Percentiles rank a stretch among this genome's conserved stretches.
These are phyloP conservation scores for Wickerhamomyces tratensis DNA, from an alignment of 805 yeast genomes.

Conservation along the genomic window DNA sequence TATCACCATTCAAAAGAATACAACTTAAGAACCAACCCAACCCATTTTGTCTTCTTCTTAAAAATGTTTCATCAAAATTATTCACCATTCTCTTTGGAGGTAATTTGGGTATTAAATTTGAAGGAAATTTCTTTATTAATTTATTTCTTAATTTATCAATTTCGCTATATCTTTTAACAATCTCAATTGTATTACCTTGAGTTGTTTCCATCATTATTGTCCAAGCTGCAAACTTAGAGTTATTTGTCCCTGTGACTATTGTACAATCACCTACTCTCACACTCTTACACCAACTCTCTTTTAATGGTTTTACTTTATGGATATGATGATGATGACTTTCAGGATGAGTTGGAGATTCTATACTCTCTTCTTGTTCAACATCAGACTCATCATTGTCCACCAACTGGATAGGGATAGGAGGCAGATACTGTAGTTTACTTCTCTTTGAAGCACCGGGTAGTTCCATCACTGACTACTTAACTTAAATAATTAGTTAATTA, in stretches of 20 bases:
- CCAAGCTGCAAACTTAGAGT: slow-evolving; percentile 34
- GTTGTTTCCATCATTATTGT: slow-evolving; percentile 25
- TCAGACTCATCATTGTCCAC: slow-evolving; percentile 20
- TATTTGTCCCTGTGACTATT: slow-evolving; percentile 26
- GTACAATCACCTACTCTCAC: slow-evolving; percentile 30
- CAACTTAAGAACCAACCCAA: slow-evolving; percentile 35
- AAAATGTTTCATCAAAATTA: slow-evolving; percentile 19
- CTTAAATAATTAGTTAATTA: no score
- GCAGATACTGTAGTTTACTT: slow-evolving; percentile 13
- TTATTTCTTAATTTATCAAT: slow-evolving; percentile 36
- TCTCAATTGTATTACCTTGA: slow-evolving; percentile 24
- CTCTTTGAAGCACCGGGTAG: slow-evolving; percentile 1
- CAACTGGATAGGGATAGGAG: slow-evolving; percentile 32
- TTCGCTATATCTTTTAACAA: slow-evolving; percentile 58
- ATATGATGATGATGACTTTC: background rate
- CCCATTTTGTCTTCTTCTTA: slow-evolving; percentile 29
- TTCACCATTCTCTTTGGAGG: slow-evolving; percentile 32
- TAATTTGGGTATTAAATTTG: slow-evolving; percentile 30
- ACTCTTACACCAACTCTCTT: slow-evolving; percentile 25
- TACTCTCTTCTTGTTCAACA: slow-evolving; percentile 3
- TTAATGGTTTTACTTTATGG: background rate
- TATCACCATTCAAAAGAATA: slow-evolving; percentile 31
- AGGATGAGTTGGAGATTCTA: background rate
- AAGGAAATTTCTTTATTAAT: slow-evolving; percentile 29
- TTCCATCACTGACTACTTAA: background rate